Base-by-base conservation (phyloP, 805 yeast genomes). In the Lipomyces lipofer region DNA sequence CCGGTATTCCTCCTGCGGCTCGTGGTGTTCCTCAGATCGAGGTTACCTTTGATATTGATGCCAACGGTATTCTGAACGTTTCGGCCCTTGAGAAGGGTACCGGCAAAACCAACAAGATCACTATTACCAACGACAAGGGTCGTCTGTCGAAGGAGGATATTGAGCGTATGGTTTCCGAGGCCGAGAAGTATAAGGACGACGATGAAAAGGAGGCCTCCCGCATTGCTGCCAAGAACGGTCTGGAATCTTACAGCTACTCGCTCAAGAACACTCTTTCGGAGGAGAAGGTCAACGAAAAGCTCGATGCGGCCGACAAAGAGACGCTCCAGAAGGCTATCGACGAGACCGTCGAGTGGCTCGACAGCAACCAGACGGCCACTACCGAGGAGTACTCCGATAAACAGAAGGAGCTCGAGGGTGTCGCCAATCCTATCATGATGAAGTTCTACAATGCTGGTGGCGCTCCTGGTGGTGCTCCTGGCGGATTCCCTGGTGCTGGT, bases 21-120 rank as follows among this genome's bases (percentile, higher is more conserved):
- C 89, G 97, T 79, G 97, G 97, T 82, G 95, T 87, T 64, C 97
- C 97, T 71, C 96, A 90, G 80, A 86, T 91, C 68, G 97, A 91
- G 82, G 97, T 91, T 65, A 91, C 97, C 68, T 91, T 91, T 72
- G 97, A 91, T 75, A 79, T 91, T 69, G 97, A 91, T 75, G 97
- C 97, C 64, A 91, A 91, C 76, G 97, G 97, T 80, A 91, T 91
- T 77, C 80, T 91, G 77, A 91, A 91, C 75, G 97, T 91, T 55
- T 85, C 95, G 65, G 97, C 97, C 58, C 80, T 90, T 66, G 98
- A 91, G 81, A 91, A 92, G 83, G 96, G 97, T 79, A 92, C 97
- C 63, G 98, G 97, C 80, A 92, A 91, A 82, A 78, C 96, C 67
- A 89, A 86, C 80, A 86, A 92, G 85, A 92, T 91, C 72, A 91